Conservation (phyloP, 2,329 filamentous ascomycete genomes). For the Paecilomyces niveus region DNA sequence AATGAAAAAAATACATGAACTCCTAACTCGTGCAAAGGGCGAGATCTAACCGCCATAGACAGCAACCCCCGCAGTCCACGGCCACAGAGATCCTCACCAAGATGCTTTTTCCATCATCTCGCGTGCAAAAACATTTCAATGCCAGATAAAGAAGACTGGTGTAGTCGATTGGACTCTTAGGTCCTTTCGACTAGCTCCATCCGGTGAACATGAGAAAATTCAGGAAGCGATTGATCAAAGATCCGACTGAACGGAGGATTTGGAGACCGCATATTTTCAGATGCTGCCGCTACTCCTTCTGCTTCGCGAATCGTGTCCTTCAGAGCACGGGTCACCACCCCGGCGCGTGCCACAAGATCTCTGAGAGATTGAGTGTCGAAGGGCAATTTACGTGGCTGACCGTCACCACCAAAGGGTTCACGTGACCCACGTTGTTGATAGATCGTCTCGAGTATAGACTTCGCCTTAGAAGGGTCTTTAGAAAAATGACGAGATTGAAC, state of each 20-base stretch:
- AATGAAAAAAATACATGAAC: not conserved
- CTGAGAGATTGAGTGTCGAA: slow-evolving; percentile 60
- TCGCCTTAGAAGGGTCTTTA: slow-evolving; percentile 54
- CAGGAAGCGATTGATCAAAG: slow-evolving; percentile 34
- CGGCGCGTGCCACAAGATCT: slow-evolving; percentile 50
- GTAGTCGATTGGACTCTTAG: not conserved
- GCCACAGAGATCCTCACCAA: not conserved
- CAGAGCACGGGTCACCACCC: slow-evolving; percentile 41
- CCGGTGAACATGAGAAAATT: slow-evolving; percentile 14
- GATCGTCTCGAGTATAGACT: slow-evolving; percentile 55
- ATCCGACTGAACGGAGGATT: slow-evolving; percentile 43
- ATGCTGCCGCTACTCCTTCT: slow-evolving; percentile 34
- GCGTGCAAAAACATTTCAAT: slow-evolving; percentile 2
- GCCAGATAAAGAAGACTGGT: not conserved
- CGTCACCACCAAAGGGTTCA: slow-evolving; percentile 17
- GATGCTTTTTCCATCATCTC: not conserved
- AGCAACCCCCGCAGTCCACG: not conserved
- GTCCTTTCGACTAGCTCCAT: not conserved
- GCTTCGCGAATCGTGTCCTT: slow-evolving; percentile 45
- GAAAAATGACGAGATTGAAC: slow-evolving; percentile 36
- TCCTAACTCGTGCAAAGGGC: not conserved
- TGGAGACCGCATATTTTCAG: slow-evolving; percentile 22
- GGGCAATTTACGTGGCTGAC: slow-evolving; percentile 47
- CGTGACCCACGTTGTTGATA: slow-evolving; percentile 41
- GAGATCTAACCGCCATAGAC: not conserved